Evolutionary conservation across 306 rosid species (phyloP), one percentile per base, ranked within the genome.

Genomic region (Alnus rubra): DNA sequence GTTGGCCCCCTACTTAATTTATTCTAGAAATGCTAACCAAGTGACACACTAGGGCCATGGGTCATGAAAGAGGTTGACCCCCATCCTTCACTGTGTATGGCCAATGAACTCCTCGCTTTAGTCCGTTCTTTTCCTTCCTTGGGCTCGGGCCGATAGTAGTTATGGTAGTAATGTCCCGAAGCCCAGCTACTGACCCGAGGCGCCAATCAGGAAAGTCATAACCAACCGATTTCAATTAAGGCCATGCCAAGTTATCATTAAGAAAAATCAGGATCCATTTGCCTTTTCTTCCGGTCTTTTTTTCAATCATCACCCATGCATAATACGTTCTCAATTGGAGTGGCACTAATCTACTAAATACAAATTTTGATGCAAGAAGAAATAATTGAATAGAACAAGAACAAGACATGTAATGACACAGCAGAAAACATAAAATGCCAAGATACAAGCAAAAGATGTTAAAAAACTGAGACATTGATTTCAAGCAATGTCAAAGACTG

Each of bases 151-250:
- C 28, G 28, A 23, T 23, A 23, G 28, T 23, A 23, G 28, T 23
- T 23, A 23, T 23, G 28, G 28, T 23, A 23, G 28, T 23, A 23
- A 23, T 23, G 28, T 23, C 28, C 28, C 0, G 28, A 23, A 23
- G 28, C 28, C 28, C 28, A 23, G 28, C 28, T 23, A 23, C 28
- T 23, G 28, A 23, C 28, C 28, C 28, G 28, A 23, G 28, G 28
- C 28, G 28, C 28, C 28, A 23, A 23, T 23, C 28, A 23, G 28
- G 28, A 23, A 23, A 23, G 28, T 23, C 28, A 23, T 23, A 23
- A 67, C 71, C 50, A 67, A 67, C 50, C 42, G 8, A 68, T 18
- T 68, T 44, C 65, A 18, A n/a, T n/a, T 67, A 8, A 68, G 72
- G 9, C 39, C 6, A 42, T 67, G 28, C 14, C 50, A 42, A 33